phyloP scores from a whole-genome alignment of 148 eudicot genomes.

The Amaranthus palmeri region DNA sequence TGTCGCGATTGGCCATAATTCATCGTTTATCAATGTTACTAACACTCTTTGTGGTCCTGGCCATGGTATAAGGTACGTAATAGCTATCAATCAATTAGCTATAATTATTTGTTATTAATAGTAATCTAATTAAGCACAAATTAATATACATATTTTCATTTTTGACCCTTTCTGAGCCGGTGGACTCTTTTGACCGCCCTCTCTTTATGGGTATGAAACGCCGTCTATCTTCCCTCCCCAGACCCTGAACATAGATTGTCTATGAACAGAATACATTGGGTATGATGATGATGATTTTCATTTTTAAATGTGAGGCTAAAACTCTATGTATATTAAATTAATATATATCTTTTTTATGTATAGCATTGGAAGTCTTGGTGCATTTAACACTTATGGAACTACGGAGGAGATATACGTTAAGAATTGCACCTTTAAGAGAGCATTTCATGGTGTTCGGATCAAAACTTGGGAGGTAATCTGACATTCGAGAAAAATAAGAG shows the following conservation, averaged over 20 bases:
- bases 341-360: background rate
- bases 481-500: background rate
- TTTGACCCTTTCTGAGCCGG: too few species aligned
- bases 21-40: background rate
- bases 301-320: background rate
- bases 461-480: constrained; percentile 7
- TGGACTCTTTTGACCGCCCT: too few species aligned
- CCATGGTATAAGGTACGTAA: background rate
- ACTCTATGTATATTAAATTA: background rate
- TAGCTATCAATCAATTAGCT: background rate
- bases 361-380: constrained; percentile 1
- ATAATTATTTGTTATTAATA: background rate
- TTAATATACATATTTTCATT: background rate
- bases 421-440: background rate
- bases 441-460: background rate
- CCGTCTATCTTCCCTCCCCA: too few species aligned
- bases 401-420: background rate
- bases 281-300: too few species aligned
- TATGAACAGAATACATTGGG: too few species aligned
- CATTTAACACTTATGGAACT: background rate
- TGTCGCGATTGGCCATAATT: background rate
- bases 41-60: background rate
- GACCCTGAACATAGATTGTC: too few species aligned
- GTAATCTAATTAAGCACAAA: too few species aligned
- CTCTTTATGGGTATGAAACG: too few species aligned